Base-by-base conservation (phyloP, 805 yeast genomes). In the Ogataea ganodermae region DNA sequence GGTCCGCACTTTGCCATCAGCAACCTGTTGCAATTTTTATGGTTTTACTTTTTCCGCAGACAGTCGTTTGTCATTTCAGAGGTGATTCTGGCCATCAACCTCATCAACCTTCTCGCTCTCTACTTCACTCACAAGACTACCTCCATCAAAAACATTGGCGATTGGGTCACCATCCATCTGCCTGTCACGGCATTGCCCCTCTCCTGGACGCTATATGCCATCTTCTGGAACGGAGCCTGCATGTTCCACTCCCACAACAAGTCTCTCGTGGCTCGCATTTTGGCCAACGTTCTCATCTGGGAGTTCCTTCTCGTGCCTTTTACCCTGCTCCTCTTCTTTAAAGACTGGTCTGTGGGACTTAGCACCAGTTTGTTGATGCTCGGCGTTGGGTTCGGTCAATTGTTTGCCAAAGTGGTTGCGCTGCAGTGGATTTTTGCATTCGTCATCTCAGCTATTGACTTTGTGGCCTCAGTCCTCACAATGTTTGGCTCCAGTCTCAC, bases 201-300 rank as follows among this genome's bases (percentile, higher is more conserved):
- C 46, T 73, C 86, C 26, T 89, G 96, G 96, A 67, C 83, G 30
- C 62, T 85, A 49, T 86, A 81, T 60, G 83, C 82, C 20, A 62
- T 88, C 31, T 85, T 87, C 72, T 89, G 96, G 96, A 86, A 85
- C 61, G 95, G 95, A 38, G 90, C 95, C 1, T 84, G 84, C 23
- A 63, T 84, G 62, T 78, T 83, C 69, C 86, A 83, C 50, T 78
- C 85, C 10, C 77, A 77, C 46, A 76, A 78, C 57, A 63, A 71
- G 21, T 52, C 65, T 4, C 64, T 84, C n/a, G 67, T 78, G 17
- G 81, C 89, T 13, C 75, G 95, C 49, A 67, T 88, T 42, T 51
- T 87, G 18, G 88, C 92, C 44, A 87, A 88, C 64, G 63, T 87
- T 27, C 72, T 85, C 53, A 79, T 88, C 59, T 89, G 96, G 96